Base-by-base conservation (phyloP, 2,329 filamentous ascomycete species). In the Stagonosporopsis chrysanthemi region DNA sequence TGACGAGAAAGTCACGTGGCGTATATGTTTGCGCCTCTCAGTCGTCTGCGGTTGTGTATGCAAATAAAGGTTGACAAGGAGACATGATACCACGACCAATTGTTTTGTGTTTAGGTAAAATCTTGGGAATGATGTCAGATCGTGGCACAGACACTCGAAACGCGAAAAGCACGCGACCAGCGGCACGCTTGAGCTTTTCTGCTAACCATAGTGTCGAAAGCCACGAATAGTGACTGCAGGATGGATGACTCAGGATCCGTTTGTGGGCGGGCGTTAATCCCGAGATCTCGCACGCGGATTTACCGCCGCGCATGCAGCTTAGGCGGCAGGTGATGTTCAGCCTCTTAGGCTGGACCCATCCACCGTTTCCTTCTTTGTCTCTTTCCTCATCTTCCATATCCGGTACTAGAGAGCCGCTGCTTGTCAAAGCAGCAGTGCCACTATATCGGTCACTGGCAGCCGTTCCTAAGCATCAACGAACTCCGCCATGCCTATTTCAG, bases 401-500 rank as follows among this genome's bases (percentile, higher is more conserved):
- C 23, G 31, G 33, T 22, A 28, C 15, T n/a, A 14, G 45, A 41
- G 38, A 48, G n/a, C 29, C 24, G 36, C 48, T 52, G 52, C 52
- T 22, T 38, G 26, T 45, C 6, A 44, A 39, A 49, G 44, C n/a
- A 57, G 44, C n/a, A 38, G 17, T 38, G 42, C 31, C 42, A 40
- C 42, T 52, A 33, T 7, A 22, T 38, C 19, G 36, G 22, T 38
- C 36, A 17, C 19, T 19, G 12, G 36, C 38, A 42, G 29, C 42
- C n/a, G 22, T 1, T 14, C 14, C 17, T n/a, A 24, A 22, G 28
- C 7, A 14, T 12, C 15, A 11, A 17, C 22, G 12, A 23, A 35
- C 17, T 22, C 17, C 52, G 60, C 33, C 38, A 69, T 70, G 68
- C 52, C 63, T 23, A 56, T 56, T 29, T 40, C 63, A 9, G 38